These are phyloP conservation scores for Rhodamnia argentea DNA, from an alignment of 345 rosid species.

Conservation along the genomic window DNA sequence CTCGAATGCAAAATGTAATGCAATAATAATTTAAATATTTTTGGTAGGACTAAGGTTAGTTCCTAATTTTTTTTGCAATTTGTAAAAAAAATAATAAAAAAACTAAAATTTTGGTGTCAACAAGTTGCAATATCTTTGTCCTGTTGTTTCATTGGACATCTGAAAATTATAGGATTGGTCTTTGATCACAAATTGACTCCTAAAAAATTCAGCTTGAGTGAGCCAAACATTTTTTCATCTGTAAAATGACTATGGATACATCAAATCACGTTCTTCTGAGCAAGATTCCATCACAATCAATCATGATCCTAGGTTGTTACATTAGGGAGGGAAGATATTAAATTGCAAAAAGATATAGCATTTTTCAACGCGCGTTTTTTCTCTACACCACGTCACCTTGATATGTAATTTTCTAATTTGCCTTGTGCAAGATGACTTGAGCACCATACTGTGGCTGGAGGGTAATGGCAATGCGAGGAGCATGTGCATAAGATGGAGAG, in stretches of 20 bases:
- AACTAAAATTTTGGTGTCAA: too few relatives aligned
- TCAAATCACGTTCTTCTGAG: background rate
- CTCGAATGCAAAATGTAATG: too few relatives aligned
- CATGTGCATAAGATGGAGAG: conserved; percentile 45
- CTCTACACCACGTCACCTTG: background rate
- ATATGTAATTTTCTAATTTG: background rate
- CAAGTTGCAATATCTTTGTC: too few relatives aligned
- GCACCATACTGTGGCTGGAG: conserved; percentile 41
- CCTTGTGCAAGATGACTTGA: conserved; percentile 7
- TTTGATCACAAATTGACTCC: too few relatives aligned
- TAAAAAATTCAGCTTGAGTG: too few relatives aligned
- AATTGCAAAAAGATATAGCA: too few relatives aligned
- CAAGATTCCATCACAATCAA: background rate
- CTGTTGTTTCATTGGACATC: too few relatives aligned
- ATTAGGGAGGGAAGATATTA: background rate
- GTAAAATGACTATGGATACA: background rate
- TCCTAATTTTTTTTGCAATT: too few relatives aligned
- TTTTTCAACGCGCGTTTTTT: background rate
- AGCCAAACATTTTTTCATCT: background rate
- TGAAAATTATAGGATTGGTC: too few relatives aligned
- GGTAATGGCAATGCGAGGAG: conserved; percentile 22
- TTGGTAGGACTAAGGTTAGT: too few relatives aligned
- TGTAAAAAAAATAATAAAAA: too few relatives aligned
- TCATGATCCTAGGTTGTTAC: background rate
- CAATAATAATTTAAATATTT: too few relatives aligned